Evolutionary conservation across 179 eudicot species (phyloP).

Genomic region (Sideroxylon spinosum): DNA sequence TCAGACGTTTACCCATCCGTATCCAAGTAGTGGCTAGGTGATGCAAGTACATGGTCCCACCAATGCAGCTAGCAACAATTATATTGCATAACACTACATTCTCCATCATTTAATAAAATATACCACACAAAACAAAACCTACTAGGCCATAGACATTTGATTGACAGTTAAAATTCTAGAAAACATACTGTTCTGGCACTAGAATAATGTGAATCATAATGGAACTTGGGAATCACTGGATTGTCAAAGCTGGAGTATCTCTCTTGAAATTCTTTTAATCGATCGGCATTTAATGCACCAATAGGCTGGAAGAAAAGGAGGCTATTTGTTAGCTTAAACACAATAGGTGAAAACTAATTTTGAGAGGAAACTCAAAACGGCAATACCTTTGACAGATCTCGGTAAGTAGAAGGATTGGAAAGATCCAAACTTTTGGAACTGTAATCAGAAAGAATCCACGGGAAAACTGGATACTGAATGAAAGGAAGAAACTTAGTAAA

Average conservation of each 20-base stretch:
- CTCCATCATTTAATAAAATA: too few relatives aligned
- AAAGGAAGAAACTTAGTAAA: slow-evolving; percentile 21
- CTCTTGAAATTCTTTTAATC: slow-evolving; percentile 82
- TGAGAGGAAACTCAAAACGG: slow-evolving; percentile 7
- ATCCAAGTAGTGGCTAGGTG: too few relatives aligned
- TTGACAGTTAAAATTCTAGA: background rate
- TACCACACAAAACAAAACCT: too few relatives aligned
- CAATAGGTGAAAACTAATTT: background rate
- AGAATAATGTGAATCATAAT: slow-evolving; percentile 97
- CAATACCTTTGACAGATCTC: slow-evolving; percentile 92
- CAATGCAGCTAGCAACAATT: too few relatives aligned
- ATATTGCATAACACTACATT: too few relatives aligned
- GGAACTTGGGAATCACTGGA: slow-evolving; percentile 93
- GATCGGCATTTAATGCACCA: slow-evolving; percentile 85
- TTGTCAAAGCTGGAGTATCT: slow-evolving; percentile 91
- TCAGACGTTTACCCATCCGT: too few relatives aligned
- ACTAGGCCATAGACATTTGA: background rate
- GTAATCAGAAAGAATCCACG: slow-evolving; percentile 99
- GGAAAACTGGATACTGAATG: slow-evolving; percentile 97
- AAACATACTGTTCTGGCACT: slow-evolving; percentile 90
- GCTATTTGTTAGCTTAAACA: slow-evolving; percentile 24
- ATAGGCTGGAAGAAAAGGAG: slow-evolving; percentile 60
- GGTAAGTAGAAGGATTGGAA: slow-evolving; percentile 68
- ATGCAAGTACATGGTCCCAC: too few relatives aligned
- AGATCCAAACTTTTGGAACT: slow-evolving; percentile 72